These are phyloP conservation scores for Aspergillus sclerotioniger DNA, from an alignment of 495 filamentous ascomycete species.

Conservation along the genomic window DNA sequence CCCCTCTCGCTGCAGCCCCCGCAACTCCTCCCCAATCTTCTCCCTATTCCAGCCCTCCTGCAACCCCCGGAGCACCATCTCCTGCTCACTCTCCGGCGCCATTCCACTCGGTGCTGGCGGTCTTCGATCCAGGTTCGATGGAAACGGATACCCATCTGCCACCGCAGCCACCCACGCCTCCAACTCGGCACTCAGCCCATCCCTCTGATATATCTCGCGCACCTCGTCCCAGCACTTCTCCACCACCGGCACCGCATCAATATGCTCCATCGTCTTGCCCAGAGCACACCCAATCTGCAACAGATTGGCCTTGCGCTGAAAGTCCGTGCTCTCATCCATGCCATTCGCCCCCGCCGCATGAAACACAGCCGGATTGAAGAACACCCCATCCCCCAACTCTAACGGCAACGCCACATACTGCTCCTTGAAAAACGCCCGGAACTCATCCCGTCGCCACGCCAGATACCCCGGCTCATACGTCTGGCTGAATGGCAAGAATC, in stretches of 20 bases:
- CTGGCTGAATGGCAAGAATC: slow-evolving; percentile 55
- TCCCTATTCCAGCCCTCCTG: slow-evolving; percentile 33
- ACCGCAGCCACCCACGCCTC: slow-evolving; percentile 43
- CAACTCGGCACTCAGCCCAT: slow-evolving; percentile 28
- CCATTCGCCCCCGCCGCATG: slow-evolving; percentile 56
- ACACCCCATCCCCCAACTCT: slow-evolving; percentile 49
- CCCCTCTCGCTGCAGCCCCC: slow-evolving; percentile 24
- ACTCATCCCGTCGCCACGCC: slow-evolving; percentile 47
- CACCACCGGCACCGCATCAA: slow-evolving; percentile 47
- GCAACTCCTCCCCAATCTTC: slow-evolving; percentile 36
- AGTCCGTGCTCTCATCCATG: slow-evolving; percentile 28
- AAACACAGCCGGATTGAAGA: slow-evolving; percentile 57
- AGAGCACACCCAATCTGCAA: slow-evolving; percentile 55
- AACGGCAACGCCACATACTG: slow-evolving; percentile 48
- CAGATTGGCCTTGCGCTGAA: slow-evolving; percentile 51
- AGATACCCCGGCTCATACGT: slow-evolving; percentile 49
- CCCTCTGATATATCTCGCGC: slow-evolving; percentile 25
- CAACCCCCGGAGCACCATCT: slow-evolving; percentile 45
- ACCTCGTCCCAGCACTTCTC: slow-evolving; percentile 41
- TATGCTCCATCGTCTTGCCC: slow-evolving; percentile 57
- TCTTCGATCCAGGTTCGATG: slow-evolving; percentile 52
- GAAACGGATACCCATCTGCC: slow-evolving; percentile 57
- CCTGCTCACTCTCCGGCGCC: slow-evolving; percentile 55
- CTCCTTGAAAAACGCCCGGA: slow-evolving; percentile 46
- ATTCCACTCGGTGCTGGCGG: slow-evolving; percentile 50